Evolutionary conservation across 495 filamentous ascomycete genomes (phyloP), one percentile per base, ranked within the genome.

Genomic region (Aspergillus campestris): DNA sequence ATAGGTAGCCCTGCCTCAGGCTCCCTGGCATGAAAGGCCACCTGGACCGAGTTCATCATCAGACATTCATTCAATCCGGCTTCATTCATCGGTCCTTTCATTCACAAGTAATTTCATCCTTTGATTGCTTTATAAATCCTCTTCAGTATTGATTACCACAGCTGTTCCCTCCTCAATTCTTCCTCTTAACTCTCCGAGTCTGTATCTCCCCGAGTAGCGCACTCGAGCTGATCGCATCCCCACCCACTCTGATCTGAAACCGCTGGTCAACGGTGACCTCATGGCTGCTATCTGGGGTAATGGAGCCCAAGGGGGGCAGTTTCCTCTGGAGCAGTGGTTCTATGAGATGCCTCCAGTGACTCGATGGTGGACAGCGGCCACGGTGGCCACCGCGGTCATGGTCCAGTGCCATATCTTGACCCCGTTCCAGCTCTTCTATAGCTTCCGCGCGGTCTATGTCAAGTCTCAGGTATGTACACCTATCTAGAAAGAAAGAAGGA

Each of bases 331-430:
- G 66, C 84, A 89, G 58, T 96, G 92, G 91, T 95, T 95, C 69
- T 95, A 83, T 66, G 91, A 97, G 66, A 95, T 96, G 84, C 92
- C 94, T 2, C 81, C 90, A 15, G 92, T 90, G 57, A 97, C 94
- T 24, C 71, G 92, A 38, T 91, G 84, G 79, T 98, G 92, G 92
- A 98, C 94, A 10, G 89, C 86, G 5, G 89, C 89, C 33, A 94
- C 89, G 0, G 82, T 97, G 11, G 72, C 83, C 38, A 91, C 83
- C n/a, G 90, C 87, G 54, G 82, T 89, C 4, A 72, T 97, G 42
- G 88, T 96, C 5, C 94, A 98, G 61, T 96, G 90, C 66, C 77
- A 90, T 57, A 80, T 96, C 58, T 67, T 97, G 49, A 87, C 82
- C 2, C 88, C 88, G 37, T 94, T 94, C 62, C 88, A 95, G 67